phyloP scores from a whole-genome alignment of 192 early-diverging fungal species.

The Allomyces macrogynus region DNA sequence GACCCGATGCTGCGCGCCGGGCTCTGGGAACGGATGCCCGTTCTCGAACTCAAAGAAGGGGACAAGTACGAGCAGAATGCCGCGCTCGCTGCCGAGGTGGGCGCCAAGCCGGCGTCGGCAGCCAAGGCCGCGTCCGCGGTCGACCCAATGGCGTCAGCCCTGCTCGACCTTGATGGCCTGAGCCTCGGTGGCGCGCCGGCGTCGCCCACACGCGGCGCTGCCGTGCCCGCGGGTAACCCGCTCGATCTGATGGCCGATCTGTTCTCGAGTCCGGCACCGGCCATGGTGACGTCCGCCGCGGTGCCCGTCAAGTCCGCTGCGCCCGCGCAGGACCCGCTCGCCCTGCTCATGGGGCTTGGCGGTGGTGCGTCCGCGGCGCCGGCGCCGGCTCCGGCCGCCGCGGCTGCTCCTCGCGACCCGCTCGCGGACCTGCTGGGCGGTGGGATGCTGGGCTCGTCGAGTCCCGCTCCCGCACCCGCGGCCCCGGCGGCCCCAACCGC shows the following conservation, averaged over 20 bases:
- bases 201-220: constrained; percentile 6
- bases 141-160: not conserved
- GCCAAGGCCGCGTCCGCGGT: constrained; percentile 7
- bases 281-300: constrained; percentile 2
- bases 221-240: constrained; percentile 19
- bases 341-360: constrained; percentile 6
- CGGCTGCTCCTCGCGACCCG: constrained; percentile 19
- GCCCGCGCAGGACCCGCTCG: constrained; percentile 13
- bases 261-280: not conserved
- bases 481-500: constrained; percentile 11
- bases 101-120: constrained; percentile 4
- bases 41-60: constrained; percentile 40
- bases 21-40: constrained; percentile 86
- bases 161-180: not conserved
- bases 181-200: not conserved
- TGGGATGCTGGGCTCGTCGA: constrained; percentile 11
- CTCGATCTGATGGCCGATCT: constrained; percentile 47
- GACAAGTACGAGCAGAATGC: constrained; percentile 11
- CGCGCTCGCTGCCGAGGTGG: not conserved
- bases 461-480: constrained; percentile 16
- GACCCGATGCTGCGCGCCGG: constrained; percentile 48
- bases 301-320: constrained; percentile 12
- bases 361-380: constrained; percentile 13
- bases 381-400: constrained; percentile 9
- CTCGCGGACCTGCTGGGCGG: constrained; percentile 59